Evolutionary conservation across 495 filamentous ascomycete species (phyloP), one percentile per base, ranked within the genome.

Genomic region (Trichoderma erinaceum): DNA sequence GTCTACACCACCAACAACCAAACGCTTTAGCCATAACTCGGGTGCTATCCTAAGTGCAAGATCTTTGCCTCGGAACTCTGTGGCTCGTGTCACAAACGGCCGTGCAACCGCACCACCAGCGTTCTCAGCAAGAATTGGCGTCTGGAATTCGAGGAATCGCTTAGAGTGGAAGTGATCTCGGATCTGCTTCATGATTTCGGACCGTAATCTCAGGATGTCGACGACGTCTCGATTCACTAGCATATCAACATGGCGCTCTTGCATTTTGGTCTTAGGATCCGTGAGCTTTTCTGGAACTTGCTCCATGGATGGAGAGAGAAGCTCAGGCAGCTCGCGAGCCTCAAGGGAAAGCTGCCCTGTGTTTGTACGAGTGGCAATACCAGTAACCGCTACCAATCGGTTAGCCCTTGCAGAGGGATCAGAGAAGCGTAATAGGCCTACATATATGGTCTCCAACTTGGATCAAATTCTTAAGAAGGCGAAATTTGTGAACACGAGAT

Each of bases 21-120:
- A 84, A 84, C 92, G 89, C 87, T 99, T 99, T 70, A 99, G 87
- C 79, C 94, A 96, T 38, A 99, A 81, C 75, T 99, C 95, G 1
- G 95, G 96, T 10, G 95, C 95, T 63, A 99, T 87, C 75, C 95
- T 75, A 68, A 98, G 78, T 13, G 90, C 84, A 23, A 99, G 78
- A 68, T 85, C 77, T 50, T 84, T 88, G 25, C 87, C 86, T 0
- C 86, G 80, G 65, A 93, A 88, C 67, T 91, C 91, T 3, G 85
- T 89, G 3, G 91, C 86, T 32, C 79, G 75, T 0, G 92, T 97
- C 66, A 85, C 79, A 74, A 99, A 99, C 6, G 95, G 92, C 43
- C 91, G 87, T 41, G 95, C 95, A 61, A 86, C 82, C 23, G 95
- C 95, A 38, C 95, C 95, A 68, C 92, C 88, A 15, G 92, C 91